A percentile compares a stretch with the other conserved stretches of the same genome.
phyloP scores from a whole-genome alignment of 164 flowering plant genomes.

The Hamamelis virginiana region DNA sequence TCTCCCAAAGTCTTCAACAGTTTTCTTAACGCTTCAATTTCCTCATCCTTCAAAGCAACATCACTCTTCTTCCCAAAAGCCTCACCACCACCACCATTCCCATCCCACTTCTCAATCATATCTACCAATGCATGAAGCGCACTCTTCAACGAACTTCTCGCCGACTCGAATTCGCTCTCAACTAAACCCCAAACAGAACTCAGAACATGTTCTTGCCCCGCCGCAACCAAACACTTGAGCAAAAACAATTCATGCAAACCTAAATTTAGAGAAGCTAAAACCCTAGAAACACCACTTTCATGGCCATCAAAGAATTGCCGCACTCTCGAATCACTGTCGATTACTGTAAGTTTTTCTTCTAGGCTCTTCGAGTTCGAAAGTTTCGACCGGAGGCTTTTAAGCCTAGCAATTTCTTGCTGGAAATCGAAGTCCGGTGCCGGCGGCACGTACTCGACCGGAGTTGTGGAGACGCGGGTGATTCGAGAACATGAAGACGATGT shows the following conservation, averaged over 20 bases:
- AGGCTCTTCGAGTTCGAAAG: conserved; percentile 27
- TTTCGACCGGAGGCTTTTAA: conserved; percentile 35
- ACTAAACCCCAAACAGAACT: conserved; percentile 20
- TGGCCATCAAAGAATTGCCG: conserved; percentile 31
- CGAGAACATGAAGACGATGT: neutral
- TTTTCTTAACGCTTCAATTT: conserved; percentile 40
- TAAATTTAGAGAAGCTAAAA: conserved; percentile 29
- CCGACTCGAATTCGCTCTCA: conserved; percentile 25
- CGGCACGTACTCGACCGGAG: conserved; percentile 56
- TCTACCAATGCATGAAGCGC: conserved; percentile 61
- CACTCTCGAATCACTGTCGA: conserved; percentile 58
- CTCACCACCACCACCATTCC: conserved; percentile 17
- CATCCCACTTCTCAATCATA: conserved; percentile 70
- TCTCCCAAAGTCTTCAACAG: conserved; percentile 57
- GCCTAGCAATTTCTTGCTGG: conserved; percentile 48
- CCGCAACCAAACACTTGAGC: conserved; percentile 80
- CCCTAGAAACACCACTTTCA: conserved; percentile 27
- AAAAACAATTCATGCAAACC: conserved; percentile 43
- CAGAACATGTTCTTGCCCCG: conserved; percentile 85
- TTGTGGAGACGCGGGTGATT: conserved; percentile 56
- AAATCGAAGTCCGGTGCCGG: conserved; percentile 57
- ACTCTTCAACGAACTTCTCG: conserved; percentile 47
- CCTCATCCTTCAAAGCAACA: conserved; percentile 22
- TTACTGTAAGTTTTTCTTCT: conserved; percentile 9
- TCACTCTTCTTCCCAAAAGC: conserved; percentile 14